These are phyloP conservation scores for Pseudogymnoascus sp. DNA, from an alignment of 2,329 filamentous ascomycete genomes.

Conservation along the genomic window DNA sequence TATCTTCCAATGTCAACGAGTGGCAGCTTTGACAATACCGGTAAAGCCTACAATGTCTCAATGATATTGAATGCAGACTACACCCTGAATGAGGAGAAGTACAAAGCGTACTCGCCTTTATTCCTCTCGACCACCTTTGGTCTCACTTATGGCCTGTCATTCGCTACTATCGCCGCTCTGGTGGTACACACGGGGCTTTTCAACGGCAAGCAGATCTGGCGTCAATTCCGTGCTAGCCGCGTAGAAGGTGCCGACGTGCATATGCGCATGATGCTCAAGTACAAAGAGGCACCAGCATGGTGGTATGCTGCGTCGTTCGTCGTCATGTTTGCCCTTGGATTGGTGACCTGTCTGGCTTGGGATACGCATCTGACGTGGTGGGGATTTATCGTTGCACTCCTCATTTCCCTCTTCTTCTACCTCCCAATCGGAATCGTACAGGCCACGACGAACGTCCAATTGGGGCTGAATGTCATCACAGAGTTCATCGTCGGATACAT, in stretches of 20 bases:
- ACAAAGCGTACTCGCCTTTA: constrained; percentile 58
- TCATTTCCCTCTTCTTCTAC: constrained; percentile 26
- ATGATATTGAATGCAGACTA: constrained; percentile 50
- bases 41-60: constrained; percentile 50
- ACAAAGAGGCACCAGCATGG: constrained; percentile 48
- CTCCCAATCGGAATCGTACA: constrained; percentile 34
- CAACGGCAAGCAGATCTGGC: constrained; percentile 60
- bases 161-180: constrained; percentile 53
- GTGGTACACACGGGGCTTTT: constrained; percentile 62
- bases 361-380: constrained; percentile 49
- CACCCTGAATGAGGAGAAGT: constrained; percentile 54
- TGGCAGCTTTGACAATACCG: constrained; percentile 59
- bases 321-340: constrained; percentile 40
- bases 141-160: constrained; percentile 52
- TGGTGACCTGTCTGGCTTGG: constrained; percentile 46
- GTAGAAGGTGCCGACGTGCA: constrained; percentile 45
- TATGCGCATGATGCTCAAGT: constrained; percentile 48
- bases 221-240: constrained; percentile 14
- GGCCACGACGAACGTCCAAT: constrained; percentile 44
- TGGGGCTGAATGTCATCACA: constrained; percentile 42
- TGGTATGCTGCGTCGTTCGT: constrained; percentile 46
- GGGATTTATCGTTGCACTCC: constrained; percentile 27
- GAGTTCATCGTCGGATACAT: constrained; percentile 44
- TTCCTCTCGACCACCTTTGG: constrained; percentile 56
- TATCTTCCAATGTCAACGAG: constrained; percentile 57